These are phyloP conservation scores for Botrytis galanthina DNA, from an alignment of 2,329 filamentous ascomycete species.

Conservation along the genomic window DNA sequence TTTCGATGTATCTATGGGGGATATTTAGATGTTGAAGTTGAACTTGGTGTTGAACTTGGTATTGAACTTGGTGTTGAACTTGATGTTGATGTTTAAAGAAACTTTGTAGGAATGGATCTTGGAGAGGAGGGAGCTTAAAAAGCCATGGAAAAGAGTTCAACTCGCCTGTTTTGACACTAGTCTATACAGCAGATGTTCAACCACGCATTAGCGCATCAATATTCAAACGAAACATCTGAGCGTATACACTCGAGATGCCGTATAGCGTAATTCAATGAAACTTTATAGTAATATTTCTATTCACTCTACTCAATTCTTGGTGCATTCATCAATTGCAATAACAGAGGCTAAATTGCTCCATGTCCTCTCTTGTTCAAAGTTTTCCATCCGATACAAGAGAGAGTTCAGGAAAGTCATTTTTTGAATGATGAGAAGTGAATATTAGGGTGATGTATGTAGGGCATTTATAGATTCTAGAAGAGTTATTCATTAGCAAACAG, in stretches of 20 bases:
- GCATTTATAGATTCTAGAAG: neutral
- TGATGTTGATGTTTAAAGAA: too few relatives aligned
- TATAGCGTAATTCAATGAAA: too few relatives aligned
- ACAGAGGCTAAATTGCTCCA: neutral
- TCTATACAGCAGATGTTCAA: neutral
- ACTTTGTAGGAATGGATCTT: neutral
- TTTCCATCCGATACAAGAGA: neutral
- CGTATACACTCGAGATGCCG: neutral
- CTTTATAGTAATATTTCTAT: neutral
- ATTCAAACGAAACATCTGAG: neutral
- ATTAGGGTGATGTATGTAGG: too few relatives aligned
- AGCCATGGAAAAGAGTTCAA: too few relatives aligned
- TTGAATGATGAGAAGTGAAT: neutral
- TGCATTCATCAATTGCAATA: neutral
- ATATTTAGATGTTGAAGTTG: too few relatives aligned
- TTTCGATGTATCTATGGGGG: neutral
- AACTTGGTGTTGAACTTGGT: neutral
- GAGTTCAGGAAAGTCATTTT: neutral
- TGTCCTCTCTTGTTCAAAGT: accelerated
- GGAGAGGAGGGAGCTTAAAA: neutral
- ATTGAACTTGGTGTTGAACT: neutral
- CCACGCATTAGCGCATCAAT: too few relatives aligned
- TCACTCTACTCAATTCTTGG: neutral
- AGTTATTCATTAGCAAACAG: neutral
- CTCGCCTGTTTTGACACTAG: neutral